Evolutionary conservation across 768 basidiomycete genomes (phyloP).

Genomic region (Daedalea quercina): DNA sequence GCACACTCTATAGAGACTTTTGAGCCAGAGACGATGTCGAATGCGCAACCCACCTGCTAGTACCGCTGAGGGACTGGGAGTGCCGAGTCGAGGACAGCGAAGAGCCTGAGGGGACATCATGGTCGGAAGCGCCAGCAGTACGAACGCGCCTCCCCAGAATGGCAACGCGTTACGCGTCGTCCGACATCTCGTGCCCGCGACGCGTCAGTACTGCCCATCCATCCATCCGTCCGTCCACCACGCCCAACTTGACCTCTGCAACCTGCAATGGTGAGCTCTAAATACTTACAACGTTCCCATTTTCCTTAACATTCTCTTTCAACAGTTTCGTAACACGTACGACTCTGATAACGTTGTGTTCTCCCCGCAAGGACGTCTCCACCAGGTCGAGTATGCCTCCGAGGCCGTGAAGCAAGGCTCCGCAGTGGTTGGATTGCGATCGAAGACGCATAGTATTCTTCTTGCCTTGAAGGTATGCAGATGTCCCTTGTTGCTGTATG

Average conservation of each 20-base stretch:
- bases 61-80: too few species aligned
- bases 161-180: slow-evolving; percentile 17
- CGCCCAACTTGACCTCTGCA: slow-evolving; percentile 1
- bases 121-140: too few species aligned
- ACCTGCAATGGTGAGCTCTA: slow-evolving; percentile 10
- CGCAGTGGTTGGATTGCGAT: slow-evolving; percentile 94
- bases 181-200: slow-evolving; percentile 12
- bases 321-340: slow-evolving; percentile 90
- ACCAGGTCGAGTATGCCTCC: slow-evolving; percentile 97
- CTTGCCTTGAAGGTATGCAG: slow-evolving; percentile 81
- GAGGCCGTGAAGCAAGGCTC: slow-evolving; percentile 99
- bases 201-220: slow-evolving; percentile 15
- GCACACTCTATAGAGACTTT: too few species aligned
- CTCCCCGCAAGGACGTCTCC: slow-evolving; percentile 92
- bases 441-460: slow-evolving; percentile 90
- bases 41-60: too few species aligned
- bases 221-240: slow-evolving; percentile 1
- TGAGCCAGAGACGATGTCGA: too few species aligned
- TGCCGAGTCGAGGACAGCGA: too few species aligned
- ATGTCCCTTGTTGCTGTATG: background rate
- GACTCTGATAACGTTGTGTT: slow-evolving; percentile 98
- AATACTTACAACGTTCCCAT: background rate
- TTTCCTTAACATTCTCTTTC: background rate
- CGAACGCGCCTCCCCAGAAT: slow-evolving; percentile 3
- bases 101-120: too few species aligned